phyloP scores from a whole-genome alignment of 768 basidiomycete species.

The Coprinopsis cinerea region DNA sequence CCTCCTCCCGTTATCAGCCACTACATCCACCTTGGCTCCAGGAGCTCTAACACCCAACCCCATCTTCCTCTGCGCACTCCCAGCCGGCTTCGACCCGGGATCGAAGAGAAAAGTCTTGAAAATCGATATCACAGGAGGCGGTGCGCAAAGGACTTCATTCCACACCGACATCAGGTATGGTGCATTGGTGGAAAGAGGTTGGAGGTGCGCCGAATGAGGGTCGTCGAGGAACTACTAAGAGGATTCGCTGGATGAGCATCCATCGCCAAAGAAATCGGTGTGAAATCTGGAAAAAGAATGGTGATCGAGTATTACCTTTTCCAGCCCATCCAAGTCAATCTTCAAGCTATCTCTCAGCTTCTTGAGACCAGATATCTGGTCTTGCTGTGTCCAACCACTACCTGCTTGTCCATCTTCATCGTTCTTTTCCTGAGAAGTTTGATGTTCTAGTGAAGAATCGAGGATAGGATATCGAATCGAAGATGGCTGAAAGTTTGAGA shows the following conservation, averaged over 20 bases:
- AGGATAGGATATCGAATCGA: conserved; percentile 36
- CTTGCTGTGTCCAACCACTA: conserved; percentile 32
- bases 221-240: conserved; percentile 59
- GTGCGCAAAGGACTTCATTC: conserved; percentile 66
- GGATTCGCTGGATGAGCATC: conserved; percentile 11
- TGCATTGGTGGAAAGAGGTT: conserved; percentile 66
- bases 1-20: conserved; percentile 62
- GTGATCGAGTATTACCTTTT: conserved; percentile 36
- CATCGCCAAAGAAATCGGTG: neutral
- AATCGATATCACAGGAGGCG: conserved; percentile 50
- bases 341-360: conserved; percentile 40
- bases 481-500: conserved; percentile 34
- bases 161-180: conserved; percentile 79
- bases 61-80: conserved; percentile 15
- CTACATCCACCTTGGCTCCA: conserved; percentile 73
- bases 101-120: conserved; percentile 45
- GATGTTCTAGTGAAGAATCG: conserved; percentile 35
- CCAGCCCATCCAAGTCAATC: conserved; percentile 38
- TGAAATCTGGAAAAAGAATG: neutral
- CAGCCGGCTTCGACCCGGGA: neutral
- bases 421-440: conserved; percentile 1
- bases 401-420: conserved; percentile 34
- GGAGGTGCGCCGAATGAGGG: conserved; percentile 36
- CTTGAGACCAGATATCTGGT: conserved; percentile 39
- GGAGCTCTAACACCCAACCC: conserved; percentile 20